Evolutionary conservation across 2,329 filamentous ascomycete species (phyloP).

Genomic region (Ambrosiella xylebori): DNA sequence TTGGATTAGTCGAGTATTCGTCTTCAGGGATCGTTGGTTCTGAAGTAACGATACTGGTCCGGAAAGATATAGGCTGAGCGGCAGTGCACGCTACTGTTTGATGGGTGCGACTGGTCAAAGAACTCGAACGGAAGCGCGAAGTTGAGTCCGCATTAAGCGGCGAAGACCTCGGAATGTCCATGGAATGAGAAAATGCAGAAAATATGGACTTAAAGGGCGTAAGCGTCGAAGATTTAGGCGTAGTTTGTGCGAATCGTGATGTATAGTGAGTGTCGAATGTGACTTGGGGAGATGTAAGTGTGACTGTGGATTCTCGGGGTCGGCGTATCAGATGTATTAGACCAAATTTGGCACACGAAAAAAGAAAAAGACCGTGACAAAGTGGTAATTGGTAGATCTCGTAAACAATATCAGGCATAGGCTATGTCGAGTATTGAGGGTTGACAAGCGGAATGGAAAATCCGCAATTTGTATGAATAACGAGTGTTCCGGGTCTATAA

Average conservation of each 20-base stretch:
- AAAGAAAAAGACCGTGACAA: too few relatives aligned
- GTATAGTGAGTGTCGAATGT: too few relatives aligned
- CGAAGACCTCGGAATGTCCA: slow-evolving; percentile 1
- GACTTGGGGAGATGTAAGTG: too few relatives aligned
- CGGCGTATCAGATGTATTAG: too few relatives aligned
- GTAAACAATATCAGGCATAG: neutral
- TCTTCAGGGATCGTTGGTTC: slow-evolving; percentile 10
- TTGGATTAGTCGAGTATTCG: slow-evolving; percentile 13
- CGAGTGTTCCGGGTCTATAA: neutral
- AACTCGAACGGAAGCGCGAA: neutral
- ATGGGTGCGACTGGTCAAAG: slow-evolving; percentile 1
- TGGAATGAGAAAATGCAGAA: neutral
- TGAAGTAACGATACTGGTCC: slow-evolving; percentile 13
- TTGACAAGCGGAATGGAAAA: neutral
- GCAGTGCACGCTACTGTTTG: neutral
- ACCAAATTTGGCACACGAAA: too few relatives aligned
- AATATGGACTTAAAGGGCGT: too few relatives aligned
- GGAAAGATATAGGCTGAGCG: slow-evolving; percentile 8
- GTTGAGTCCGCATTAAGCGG: neutral
- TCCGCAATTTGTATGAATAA: neutral
- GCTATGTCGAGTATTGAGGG: neutral
- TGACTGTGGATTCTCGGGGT: too few relatives aligned
- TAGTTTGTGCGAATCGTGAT: too few relatives aligned
- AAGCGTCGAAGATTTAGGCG: too few relatives aligned
- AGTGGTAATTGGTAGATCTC: neutral